Conservation (phyloP, 1,139 yeast genomes). For the Eremothecium coryli region DNA sequence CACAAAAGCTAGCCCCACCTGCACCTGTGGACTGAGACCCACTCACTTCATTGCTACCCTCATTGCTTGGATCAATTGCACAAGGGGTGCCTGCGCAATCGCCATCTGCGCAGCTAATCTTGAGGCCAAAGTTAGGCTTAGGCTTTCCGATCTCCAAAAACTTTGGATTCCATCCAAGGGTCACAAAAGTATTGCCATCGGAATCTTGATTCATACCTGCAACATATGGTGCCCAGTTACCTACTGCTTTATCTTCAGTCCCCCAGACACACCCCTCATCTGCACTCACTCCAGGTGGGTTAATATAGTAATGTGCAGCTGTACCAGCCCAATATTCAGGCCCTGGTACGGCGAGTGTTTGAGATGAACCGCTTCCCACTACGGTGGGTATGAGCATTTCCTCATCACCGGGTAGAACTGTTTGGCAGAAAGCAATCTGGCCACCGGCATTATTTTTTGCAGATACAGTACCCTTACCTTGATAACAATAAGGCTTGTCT, state of each 20-base stretch:
- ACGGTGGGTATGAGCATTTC: constrained; percentile 85
- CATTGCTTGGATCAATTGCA: constrained; percentile 62
- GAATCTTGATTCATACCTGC: constrained; percentile 79
- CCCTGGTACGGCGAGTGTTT: constrained; percentile 74
- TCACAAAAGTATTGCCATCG: constrained; percentile 60
- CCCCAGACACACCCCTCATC: constrained; percentile 86
- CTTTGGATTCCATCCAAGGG: constrained; percentile 86
- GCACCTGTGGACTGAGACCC: constrained; percentile 37
- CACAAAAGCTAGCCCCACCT: constrained; percentile 70
- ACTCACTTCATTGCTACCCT: constrained; percentile 47
- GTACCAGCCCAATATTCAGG: constrained; percentile 63
- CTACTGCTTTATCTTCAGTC: constrained; percentile 50
- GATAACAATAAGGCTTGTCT: constrained; percentile 54
- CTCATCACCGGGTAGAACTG: constrained; percentile 87
- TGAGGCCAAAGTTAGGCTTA: constrained; percentile 61
- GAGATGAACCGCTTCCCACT: constrained; percentile 39
- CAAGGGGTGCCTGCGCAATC: constrained; percentile 70
- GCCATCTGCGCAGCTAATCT: constrained; percentile 58
- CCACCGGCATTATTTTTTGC: constrained; percentile 47
- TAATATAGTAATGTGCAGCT: constrained; percentile 80
- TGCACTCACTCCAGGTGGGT: constrained; percentile 74
- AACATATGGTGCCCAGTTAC: constrained; percentile 90
- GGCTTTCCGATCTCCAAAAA: constrained; percentile 45
- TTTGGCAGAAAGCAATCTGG: constrained; percentile 77
- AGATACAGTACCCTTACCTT: constrained; percentile 63